These are phyloP conservation scores for Phialophora macrospora DNA, from an alignment of 2,329 filamentous ascomycete species.

Conservation along the genomic window DNA sequence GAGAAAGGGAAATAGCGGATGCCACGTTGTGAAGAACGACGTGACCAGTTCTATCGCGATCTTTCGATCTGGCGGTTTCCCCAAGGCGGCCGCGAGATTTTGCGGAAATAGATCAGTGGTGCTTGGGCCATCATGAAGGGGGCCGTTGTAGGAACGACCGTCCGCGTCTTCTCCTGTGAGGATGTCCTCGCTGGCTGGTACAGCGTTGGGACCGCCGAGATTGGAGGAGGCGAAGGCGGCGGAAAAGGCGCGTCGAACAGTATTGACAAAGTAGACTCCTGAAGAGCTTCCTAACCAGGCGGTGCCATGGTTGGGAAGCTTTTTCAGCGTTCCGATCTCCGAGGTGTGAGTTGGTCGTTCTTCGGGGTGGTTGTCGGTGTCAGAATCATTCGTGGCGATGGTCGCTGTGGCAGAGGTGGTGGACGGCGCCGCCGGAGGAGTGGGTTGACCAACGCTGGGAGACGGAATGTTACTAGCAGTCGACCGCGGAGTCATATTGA, in stretches of 20 bases:
- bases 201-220: constrained; percentile 31
- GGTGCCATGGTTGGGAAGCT: constrained; percentile 52
- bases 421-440: constrained; percentile 31
- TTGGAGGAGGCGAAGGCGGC: constrained; percentile 41
- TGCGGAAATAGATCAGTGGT: constrained; percentile 40
- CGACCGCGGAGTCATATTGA: constrained; percentile 32
- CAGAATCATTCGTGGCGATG: constrained; percentile 30
- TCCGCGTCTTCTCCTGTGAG: constrained; percentile 40
- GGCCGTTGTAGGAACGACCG: constrained; percentile 38
- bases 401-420: constrained; percentile 29
- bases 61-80: constrained; percentile 38
- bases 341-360: constrained; percentile 41
- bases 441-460: constrained; percentile 34
- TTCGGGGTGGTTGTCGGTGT: constrained; percentile 35
- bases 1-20: constrained; percentile 59
- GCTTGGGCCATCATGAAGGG: constrained; percentile 33
- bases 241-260: constrained; percentile 58
- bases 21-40: constrained; percentile 58
- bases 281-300: constrained; percentile 60
- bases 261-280: constrained; percentile 61
- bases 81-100: constrained; percentile 42
- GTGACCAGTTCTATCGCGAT: constrained; percentile 53
- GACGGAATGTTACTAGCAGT: constrained; percentile 27
- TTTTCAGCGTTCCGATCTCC: constrained; percentile 51
- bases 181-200: constrained; percentile 41